Evolutionary conservation across 768 basidiomycete genomes (phyloP), one percentile per base, ranked within the genome.

Genomic region (Agaricus blazei): DNA sequence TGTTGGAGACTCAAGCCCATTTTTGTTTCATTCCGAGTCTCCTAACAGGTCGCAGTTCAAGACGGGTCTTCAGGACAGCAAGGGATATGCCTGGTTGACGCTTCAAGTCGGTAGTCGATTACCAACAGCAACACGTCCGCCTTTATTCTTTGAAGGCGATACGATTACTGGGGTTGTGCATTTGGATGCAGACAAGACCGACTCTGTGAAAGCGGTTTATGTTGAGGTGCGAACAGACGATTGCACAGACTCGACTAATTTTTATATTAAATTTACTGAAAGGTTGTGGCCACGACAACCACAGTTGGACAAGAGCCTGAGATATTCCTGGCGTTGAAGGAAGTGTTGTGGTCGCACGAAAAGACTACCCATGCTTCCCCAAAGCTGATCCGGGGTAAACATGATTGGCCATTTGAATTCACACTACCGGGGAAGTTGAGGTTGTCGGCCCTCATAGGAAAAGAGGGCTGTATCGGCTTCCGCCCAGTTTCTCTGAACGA

Each of bases 231-330:
- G 55, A 55, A 34, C 2, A 8, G 11, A 34, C 8, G 7, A 34
- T 34, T 34, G 7, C 34, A 2, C 12, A 19, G n/a, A 15, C 19
- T 41, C 6, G n/a, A 14, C 2, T 15, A 36, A 36, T 27, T 19
- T 8, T 34, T 34, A 8, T 34, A 34, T 34, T 34, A 11, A 34
- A 34, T 34, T 34, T 23, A 8, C 19, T 19, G 24, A 6, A 56
- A 81, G 82, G 65, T 81, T 9, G 66, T 68, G 31, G 81, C 68
- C 28, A 75, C 77, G 4, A 76, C 77, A 14, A 82, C 80, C 4
- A 66, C 76, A 2, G 79, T 83, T 4, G 80, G 80, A 14, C 82
- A 84, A 59, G 80, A 84, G 50, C 79, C 82, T 53, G 62, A 70
- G 1, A 48, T 64, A 6, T 84, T 83, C 62, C 66, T 83, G 9